Percentiles rank a stretch among this genome's conserved stretches.
Conservation (phyloP, 2,329 filamentous ascomycete species). For the Ceratocystis destructans region DNA sequence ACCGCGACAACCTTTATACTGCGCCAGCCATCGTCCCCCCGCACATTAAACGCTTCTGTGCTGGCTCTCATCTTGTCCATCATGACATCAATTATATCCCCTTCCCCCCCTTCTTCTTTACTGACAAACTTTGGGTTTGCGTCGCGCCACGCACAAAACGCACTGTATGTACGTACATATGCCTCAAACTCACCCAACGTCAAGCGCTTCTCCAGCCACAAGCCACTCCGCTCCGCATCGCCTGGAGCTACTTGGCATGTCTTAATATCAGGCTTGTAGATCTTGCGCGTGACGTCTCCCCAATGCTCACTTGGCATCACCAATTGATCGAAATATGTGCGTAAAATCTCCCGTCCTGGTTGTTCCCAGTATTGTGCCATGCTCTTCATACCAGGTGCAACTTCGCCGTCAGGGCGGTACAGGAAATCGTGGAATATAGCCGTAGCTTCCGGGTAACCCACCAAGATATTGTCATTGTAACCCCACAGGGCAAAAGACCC, state of each 20-base stretch:
- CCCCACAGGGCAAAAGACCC: conserved; percentile 53
- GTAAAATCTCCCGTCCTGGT: conserved; percentile 42
- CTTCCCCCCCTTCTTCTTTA: conserved; percentile 39
- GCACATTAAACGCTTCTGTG: conserved; percentile 39
- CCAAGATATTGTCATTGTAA: conserved; percentile 49
- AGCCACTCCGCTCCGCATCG: conserved; percentile 23
- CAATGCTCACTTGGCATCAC: conserved; percentile 39
- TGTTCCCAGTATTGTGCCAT: conserved; percentile 50
- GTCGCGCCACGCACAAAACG: conserved; percentile 45
- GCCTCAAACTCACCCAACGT: conserved; percentile 45
- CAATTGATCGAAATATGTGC: conserved; percentile 38
- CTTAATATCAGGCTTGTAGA: conserved; percentile 42
- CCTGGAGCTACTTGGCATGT: conserved; percentile 25
- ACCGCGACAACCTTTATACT: conserved; percentile 42
- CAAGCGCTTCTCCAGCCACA: conserved; percentile 40
- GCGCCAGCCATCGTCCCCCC: conserved; percentile 35
- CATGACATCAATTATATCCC: conserved; percentile 49
- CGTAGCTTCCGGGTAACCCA: conserved; percentile 39
- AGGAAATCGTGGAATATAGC: conserved; percentile 41
- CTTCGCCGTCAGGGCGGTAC: conserved; percentile 33
- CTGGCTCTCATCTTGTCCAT: conserved; percentile 43
- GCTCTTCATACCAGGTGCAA: conserved; percentile 31
- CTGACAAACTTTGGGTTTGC: conserved; percentile 37
- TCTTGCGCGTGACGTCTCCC: conserved; percentile 37
- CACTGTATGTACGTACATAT: conserved; percentile 49